phyloP scores from a whole-genome alignment of 2,329 filamentous ascomycete species.

The Trichophyton equinum region DNA sequence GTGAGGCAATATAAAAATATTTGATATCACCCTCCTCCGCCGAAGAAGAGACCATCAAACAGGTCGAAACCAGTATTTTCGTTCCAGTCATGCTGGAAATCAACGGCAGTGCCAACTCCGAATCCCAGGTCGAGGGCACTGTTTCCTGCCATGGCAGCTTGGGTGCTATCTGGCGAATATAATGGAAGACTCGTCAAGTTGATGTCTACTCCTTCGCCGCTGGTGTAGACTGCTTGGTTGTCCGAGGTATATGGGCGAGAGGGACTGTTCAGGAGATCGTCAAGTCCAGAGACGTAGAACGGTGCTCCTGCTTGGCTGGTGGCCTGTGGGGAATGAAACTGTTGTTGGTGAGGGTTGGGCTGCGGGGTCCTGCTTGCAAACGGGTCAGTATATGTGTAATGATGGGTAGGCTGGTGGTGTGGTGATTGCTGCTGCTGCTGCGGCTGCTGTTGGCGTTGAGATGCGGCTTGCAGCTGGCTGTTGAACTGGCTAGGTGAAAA shows the following conservation, averaged over 20 bases:
- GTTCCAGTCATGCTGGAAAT: slow-evolving; percentile 38
- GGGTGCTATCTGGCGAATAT: slow-evolving; percentile 15
- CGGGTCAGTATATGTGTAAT: slow-evolving; percentile 2
- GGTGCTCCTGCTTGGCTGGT: slow-evolving; percentile 7
- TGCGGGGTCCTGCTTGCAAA: slow-evolving; percentile 6
- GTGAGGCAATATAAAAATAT: not conserved
- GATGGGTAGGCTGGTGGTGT: not conserved
- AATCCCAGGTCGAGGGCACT: slow-evolving; percentile 35
- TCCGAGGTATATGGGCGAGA: slow-evolving; percentile 14
- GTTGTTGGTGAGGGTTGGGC: not conserved
- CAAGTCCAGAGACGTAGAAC: slow-evolving; percentile 35
- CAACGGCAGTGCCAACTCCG: slow-evolving; percentile 28
- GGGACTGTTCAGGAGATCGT: slow-evolving; percentile 45
- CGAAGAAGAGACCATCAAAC: slow-evolving; percentile 46
- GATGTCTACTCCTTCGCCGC: not conserved
- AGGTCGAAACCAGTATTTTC: slow-evolving; percentile 38
- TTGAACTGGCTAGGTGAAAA: not conserved
- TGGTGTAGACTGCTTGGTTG: not conserved
- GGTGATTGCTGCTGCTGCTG: not conserved
- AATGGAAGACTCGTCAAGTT: not conserved
- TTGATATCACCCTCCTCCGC: slow-evolving; percentile 14
- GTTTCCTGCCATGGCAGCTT: slow-evolving; percentile 25
- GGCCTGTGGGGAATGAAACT: slow-evolving; percentile 1
- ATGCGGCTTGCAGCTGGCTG: not conserved
- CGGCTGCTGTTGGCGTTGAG: not conserved